These are phyloP conservation scores for Thermomucor indicae-seudaticae DNA, from an alignment of 371 early-diverging fungal species.

Conservation along the genomic window DNA sequence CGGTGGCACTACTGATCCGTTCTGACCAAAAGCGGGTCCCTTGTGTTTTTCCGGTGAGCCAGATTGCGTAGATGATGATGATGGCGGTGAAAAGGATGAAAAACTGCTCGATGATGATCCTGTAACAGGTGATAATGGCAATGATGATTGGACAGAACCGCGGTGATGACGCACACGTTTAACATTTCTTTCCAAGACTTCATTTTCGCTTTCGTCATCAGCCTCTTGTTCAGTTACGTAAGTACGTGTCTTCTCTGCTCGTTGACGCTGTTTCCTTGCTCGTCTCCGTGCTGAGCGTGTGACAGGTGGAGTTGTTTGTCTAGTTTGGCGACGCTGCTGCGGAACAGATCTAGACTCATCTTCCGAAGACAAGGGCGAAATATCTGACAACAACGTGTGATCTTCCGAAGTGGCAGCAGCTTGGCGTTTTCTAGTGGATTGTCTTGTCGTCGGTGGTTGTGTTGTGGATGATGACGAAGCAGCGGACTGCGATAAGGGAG, in stretches of 20 bases:
- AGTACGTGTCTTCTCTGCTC: no score
- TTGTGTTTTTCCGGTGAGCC: no score
- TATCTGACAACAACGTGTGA: conserved; percentile 4
- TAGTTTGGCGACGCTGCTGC: neutral
- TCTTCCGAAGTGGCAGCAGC: neutral
- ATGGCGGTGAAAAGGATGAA: conserved; percentile 12
- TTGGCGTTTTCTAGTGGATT: neutral
- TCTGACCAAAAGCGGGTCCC: neutral
- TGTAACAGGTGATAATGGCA: conserved; percentile 8
- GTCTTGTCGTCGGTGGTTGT: conserved; percentile 1
- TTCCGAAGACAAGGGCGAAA: conserved; percentile 12
- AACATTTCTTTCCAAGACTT: conserved; percentile 1
- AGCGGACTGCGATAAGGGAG: conserved; percentile 1
- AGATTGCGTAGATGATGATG: no score
- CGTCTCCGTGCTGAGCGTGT: neutral
- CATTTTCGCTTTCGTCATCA: conserved; percentile 11
- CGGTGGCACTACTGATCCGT: conserved; percentile 6
- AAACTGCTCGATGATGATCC: conserved; percentile 9
- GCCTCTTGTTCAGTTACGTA: neutral
- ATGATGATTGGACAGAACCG: conserved; percentile 1
- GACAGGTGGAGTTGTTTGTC: neutral
- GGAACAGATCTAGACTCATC: conserved; percentile 5
- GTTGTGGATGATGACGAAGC: conserved; percentile 1
- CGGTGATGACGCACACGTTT: conserved; percentile 12
- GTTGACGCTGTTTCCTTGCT: neutral